phyloP scores from a whole-genome alignment of 2,329 filamentous ascomycete genomes.

The Diaporthe australafricana region DNA sequence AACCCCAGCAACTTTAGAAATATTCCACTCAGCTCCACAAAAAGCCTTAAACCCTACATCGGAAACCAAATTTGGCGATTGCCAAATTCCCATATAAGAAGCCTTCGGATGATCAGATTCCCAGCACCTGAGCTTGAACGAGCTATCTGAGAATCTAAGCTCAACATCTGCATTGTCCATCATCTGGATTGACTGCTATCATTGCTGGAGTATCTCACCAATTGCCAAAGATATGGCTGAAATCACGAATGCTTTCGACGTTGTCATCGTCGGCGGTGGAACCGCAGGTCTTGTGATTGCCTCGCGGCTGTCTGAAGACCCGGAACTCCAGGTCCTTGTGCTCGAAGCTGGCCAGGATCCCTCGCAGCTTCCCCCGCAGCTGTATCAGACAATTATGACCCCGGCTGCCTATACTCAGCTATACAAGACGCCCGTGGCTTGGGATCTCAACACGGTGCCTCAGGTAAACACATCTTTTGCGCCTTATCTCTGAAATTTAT shows the following conservation, averaged over 20 bases:
- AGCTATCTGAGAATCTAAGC: too few species aligned
- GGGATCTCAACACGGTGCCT: conserved; percentile 51
- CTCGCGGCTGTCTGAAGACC: conserved; percentile 52
- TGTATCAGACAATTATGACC: conserved; percentile 1
- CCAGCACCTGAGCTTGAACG: too few species aligned
- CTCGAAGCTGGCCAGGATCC: conserved; percentile 50
- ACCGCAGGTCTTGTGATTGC: conserved; percentile 60
- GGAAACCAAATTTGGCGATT: too few species aligned
- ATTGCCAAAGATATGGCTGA: background rate
- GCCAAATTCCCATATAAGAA: too few species aligned
- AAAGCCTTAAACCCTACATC: too few species aligned
- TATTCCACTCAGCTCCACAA: too few species aligned
- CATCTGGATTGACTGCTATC: too few species aligned
- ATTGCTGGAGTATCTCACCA: too few species aligned
- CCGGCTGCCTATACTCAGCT: background rate
- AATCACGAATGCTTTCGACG: conserved; percentile 50
- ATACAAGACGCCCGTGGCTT: conserved; percentile 43
- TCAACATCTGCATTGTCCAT: too few species aligned
- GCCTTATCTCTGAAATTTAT: background rate
- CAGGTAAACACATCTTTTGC: conserved; percentile 42
- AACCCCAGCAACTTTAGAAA: too few species aligned
- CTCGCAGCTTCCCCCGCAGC: conserved; percentile 7
- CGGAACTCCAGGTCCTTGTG: conserved; percentile 49
- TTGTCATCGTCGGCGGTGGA: conserved; percentile 60
- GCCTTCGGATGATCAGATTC: too few species aligned